A percentile compares a stretch with the other conserved stretches of the same genome.
Evolutionary conservation across 192 early-diverging fungal species (phyloP).

Genomic region (Gryganskiella cystojenkinii): DNA sequence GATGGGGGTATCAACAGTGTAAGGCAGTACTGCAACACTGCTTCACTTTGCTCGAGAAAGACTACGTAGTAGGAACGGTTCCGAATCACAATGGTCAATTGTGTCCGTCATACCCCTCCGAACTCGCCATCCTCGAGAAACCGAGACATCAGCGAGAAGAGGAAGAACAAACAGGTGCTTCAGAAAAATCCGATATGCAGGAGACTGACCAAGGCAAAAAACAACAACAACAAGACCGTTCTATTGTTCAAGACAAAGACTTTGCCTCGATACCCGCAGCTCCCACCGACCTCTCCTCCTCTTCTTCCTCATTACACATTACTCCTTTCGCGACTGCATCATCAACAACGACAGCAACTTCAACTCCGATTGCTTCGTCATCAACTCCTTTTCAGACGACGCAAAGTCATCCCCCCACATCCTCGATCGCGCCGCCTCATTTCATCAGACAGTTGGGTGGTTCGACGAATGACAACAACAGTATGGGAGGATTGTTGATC

Average conservation of each 20-base stretch:
- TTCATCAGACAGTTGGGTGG: too few species aligned
- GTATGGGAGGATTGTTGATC: background rate
- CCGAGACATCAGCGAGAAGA: background rate
- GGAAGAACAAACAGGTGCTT: too few species aligned
- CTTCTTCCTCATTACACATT: background rate
- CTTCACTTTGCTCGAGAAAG: constrained; percentile 43
- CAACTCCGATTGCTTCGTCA: too few species aligned
- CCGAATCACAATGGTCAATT: constrained; percentile 49
- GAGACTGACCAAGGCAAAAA: background rate
- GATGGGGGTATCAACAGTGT: constrained; percentile 40
- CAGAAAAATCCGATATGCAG: too few species aligned
- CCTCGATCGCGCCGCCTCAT: too few species aligned
- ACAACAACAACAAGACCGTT: background rate
- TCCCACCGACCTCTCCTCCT: background rate
- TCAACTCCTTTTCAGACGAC: too few species aligned
- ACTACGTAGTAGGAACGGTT: constrained; percentile 42
- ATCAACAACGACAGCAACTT: too few species aligned
- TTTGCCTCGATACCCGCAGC: too few species aligned
- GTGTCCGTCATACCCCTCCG: constrained; percentile 45
- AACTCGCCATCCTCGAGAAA: constrained; percentile 42
- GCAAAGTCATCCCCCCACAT: too few species aligned
- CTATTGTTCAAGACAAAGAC: background rate
- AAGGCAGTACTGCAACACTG: constrained; percentile 49
- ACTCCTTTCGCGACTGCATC: too few species aligned
- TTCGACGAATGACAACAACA: background rate